Percentiles rank a stretch among this genome's conserved stretches.
Evolutionary conservation across 768 basidiomycete genomes (phyloP).

Genomic region (Tulasnella sp.): DNA sequence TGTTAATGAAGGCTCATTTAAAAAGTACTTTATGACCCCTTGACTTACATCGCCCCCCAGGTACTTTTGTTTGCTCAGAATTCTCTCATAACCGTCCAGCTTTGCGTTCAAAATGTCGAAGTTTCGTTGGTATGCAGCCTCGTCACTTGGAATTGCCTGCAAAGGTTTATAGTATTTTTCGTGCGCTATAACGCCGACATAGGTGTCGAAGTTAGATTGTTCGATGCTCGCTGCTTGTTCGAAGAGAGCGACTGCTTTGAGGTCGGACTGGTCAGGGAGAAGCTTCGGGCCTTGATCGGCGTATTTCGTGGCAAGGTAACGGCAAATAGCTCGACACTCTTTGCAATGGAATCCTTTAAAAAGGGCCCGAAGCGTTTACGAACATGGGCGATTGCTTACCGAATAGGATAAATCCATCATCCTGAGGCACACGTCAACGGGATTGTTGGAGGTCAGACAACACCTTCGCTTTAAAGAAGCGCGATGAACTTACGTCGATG

Average conservation of each 20-base stretch:
- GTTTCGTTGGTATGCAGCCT: conserved; percentile 14
- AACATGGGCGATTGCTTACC: conserved; percentile 6
- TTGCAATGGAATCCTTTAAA: background rate
- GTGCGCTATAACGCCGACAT: conserved; percentile 40
- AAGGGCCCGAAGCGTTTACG: background rate
- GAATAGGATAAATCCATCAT: conserved; percentile 60
- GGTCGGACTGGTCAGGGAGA: conserved; percentile 43
- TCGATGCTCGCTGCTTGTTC: conserved; percentile 11
- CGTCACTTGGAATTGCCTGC: conserved; percentile 19
- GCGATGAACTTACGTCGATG: conserved; percentile 38
- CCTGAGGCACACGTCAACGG: conserved; percentile 33
- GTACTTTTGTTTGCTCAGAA: conserved; percentile 55
- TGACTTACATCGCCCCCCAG: conserved; percentile 41
- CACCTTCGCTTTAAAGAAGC: background rate
- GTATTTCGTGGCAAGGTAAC: conserved; percentile 57
- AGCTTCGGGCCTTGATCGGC: conserved; percentile 47
- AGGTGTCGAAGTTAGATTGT: background rate
- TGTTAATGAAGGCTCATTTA: too few species aligned
- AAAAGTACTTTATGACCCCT: background rate
- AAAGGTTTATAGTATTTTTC: conserved; percentile 49
- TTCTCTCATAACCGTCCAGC: conserved; percentile 52
- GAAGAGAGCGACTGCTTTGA: conserved; percentile 43
- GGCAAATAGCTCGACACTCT: conserved; percentile 57
- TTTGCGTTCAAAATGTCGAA: conserved; percentile 39
- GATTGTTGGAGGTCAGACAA: too few species aligned